Percentiles rank a stretch among this genome's conserved stretches.
These are phyloP conservation scores for Trichoderma polysporum DNA, from an alignment of 2,329 filamentous ascomycete species.

Conservation along the genomic window DNA sequence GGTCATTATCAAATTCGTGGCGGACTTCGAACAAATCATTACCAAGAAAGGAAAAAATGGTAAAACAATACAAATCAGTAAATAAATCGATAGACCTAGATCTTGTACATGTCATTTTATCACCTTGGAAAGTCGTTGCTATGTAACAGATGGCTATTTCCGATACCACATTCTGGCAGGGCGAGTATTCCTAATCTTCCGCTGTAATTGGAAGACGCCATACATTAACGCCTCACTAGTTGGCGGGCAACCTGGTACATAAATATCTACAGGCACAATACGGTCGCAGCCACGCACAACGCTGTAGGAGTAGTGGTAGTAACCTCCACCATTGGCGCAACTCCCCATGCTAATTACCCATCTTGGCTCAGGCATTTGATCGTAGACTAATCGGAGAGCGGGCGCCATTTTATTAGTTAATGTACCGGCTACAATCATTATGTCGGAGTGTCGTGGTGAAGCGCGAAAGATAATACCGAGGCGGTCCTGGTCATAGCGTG, in stretches of 20 bases:
- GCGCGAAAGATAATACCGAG: slow-evolving; percentile 89
- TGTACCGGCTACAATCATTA: slow-evolving; percentile 92
- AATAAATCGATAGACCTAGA: too few relatives aligned
- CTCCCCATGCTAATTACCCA: slow-evolving; percentile 85
- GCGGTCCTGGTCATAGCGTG: slow-evolving; percentile 85
- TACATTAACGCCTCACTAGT: slow-evolving; percentile 64
- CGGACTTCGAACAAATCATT: too few relatives aligned
- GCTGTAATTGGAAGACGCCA: slow-evolving; percentile 72
- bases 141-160: not conserved
- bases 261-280: slow-evolving; percentile 76
- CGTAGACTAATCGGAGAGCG: slow-evolving; percentile 84
- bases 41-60: too few relatives aligned
- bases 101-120: too few relatives aligned
- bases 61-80: too few relatives aligned
- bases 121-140: not conserved
- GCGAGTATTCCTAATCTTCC: slow-evolving; percentile 66
- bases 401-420: slow-evolving; percentile 97
- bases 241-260: slow-evolving; percentile 72
- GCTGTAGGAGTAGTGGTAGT: slow-evolving; percentile 83
- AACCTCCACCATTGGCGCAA: slow-evolving; percentile 80
- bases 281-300: slow-evolving; percentile 74
- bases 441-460: slow-evolving; percentile 82
- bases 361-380: slow-evolving; percentile 92
- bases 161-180: slow-evolving; percentile 57
- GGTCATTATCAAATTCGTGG: too few relatives aligned